Base-by-base conservation (phyloP, 1,284 basidiomycete genomes). In the Pholiota adiposa region DNA sequence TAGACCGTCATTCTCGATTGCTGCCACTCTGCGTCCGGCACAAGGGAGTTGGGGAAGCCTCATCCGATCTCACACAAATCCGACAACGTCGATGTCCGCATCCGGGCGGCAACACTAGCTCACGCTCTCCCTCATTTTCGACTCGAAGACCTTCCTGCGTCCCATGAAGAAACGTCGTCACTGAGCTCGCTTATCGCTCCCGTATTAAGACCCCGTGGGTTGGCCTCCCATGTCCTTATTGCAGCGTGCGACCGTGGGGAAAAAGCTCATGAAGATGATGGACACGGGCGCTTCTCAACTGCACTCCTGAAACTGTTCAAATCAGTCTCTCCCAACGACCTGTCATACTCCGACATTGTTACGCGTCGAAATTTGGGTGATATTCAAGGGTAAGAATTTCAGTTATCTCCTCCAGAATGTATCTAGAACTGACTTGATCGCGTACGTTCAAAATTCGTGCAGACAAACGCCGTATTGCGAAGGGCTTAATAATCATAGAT, bases 401-500 rank as follows among this genome's bases (percentile, higher is more conserved):
- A 7, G 11, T n/a, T 41, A 21, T 43, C 23, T 1, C 8, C 11
- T 27, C 16, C 27, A 16, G 31, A n/a, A n/a, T n/a, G n/a, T n/a
- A n/a, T n/a, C n/a, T n/a, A n/a, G n/a, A n/a, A n/a, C n/a, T n/a
- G n/a, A n/a, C n/a, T n/a, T n/a, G n/a, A n/a, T n/a, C 6, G 23
- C 5, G 21, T 19, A 12, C 12, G 19, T 29, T 14, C 8, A 6
- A 25, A 16, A n/a, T n/a, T n/a, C n/a, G n/a, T 18, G 5, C 49
- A 68, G 66, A 4, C 66, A 67, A 55, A 64, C 64, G 50, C 66
- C 66, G 8, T 62, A 65, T 46, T 65, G 64, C 50, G 60, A 61
- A 60, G 66, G 66, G 11, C 18, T 43, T 21, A 36, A 63, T 36
- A 54, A 46, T 36, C 33, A 54, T 12, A 58, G 66, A 16, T 11